These are phyloP conservation scores for Suhomyces bokatorum DNA, from an alignment of 1,139 yeast species.

Conservation along the genomic window DNA sequence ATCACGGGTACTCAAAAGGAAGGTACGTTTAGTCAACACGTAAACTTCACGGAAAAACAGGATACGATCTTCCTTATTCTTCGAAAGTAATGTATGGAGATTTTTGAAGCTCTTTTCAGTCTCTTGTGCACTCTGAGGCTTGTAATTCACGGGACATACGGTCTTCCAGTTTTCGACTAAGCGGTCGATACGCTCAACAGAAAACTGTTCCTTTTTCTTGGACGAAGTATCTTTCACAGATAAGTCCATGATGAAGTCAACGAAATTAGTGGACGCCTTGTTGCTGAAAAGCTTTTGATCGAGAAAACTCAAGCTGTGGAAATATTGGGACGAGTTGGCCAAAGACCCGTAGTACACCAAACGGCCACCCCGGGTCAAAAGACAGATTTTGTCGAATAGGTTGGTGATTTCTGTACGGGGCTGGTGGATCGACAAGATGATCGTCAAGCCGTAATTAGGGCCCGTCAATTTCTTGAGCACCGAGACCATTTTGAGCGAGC, in stretches of 20 bases:
- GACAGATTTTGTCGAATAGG: slow-evolving; percentile 25
- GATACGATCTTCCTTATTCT: slow-evolving; percentile 15
- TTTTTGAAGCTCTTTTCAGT: slow-evolving; percentile 13
- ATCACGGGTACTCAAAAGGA: slow-evolving; percentile 21
- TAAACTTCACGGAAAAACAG: slow-evolving; percentile 21
- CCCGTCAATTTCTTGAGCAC: slow-evolving; percentile 23
- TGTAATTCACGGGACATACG: not conserved
- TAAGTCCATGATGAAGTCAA: slow-evolving; percentile 23
- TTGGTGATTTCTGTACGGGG: slow-evolving; percentile 25
- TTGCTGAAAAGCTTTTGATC: slow-evolving; percentile 4
- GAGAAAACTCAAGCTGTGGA: slow-evolving; percentile 14
- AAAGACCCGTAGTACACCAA: slow-evolving; percentile 24
- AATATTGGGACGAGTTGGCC: slow-evolving; percentile 20
- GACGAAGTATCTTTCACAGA: slow-evolving; percentile 25
- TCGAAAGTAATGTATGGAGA: slow-evolving; percentile 14
- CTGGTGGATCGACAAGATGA: slow-evolving; percentile 27
- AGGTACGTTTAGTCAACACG: slow-evolving; percentile 22
- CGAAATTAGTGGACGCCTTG: slow-evolving; percentile 8
- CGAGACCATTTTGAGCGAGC: slow-evolving; percentile 23
- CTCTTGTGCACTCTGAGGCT: slow-evolving; percentile 5
- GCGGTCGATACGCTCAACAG: slow-evolving; percentile 17
- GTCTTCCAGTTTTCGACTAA: slow-evolving; percentile 21
- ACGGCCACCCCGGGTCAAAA: slow-evolving; percentile 27
- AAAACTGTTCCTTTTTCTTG: slow-evolving; percentile 17
- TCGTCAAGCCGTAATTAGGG: slow-evolving; percentile 26